These are phyloP conservation scores for Umbelopsis sp. DNA, from an alignment of 192 early-diverging fungal species.

Conservation along the genomic window DNA sequence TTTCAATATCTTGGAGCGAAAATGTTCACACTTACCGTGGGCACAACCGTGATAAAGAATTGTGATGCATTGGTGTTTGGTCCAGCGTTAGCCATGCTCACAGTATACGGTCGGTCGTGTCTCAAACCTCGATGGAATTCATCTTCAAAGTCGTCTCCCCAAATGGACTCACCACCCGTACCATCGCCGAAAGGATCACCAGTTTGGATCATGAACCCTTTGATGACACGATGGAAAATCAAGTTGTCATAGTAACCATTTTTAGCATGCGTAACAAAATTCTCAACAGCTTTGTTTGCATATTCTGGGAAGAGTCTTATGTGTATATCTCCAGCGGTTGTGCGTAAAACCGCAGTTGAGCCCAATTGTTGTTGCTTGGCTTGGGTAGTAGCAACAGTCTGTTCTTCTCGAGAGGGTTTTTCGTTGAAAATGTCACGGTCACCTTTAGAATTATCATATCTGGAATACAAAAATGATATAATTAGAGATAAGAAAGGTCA, in stretches of 20 bases:
- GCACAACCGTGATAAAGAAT: conserved; percentile 94
- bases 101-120: conserved; percentile 88
- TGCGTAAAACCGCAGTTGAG: conserved; percentile 79
- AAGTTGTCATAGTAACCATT: conserved; percentile 90
- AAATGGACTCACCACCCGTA: conserved; percentile 92
- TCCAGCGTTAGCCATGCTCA: conserved; percentile 96
- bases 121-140: conserved; percentile 80
- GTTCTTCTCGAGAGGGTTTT: conserved; percentile 94
- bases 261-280: conserved; percentile 85
- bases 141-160: conserved; percentile 93
- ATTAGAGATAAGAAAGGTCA: background rate
- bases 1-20: background rate
- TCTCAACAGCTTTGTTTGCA: conserved; percentile 93
- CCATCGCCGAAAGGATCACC: conserved; percentile 91
- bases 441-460: conserved; percentile 47
- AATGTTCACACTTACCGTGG: conserved; percentile 66
- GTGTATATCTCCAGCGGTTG: conserved; percentile 90
- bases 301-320: conserved; percentile 86
- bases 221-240: conserved; percentile 97
- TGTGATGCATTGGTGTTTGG: conserved; percentile 90
- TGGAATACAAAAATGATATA: background rate
- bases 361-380: conserved; percentile 65
- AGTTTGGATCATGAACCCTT: conserved; percentile 97
- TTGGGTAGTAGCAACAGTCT: conserved; percentile 77
- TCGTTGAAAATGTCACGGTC: conserved; percentile 97